Percentiles rank a stretch among this genome's conserved stretches.
These are phyloP conservation scores for Ustilago tritici DNA, from an alignment of 1,284 basidiomycete species.

Conservation along the genomic window DNA sequence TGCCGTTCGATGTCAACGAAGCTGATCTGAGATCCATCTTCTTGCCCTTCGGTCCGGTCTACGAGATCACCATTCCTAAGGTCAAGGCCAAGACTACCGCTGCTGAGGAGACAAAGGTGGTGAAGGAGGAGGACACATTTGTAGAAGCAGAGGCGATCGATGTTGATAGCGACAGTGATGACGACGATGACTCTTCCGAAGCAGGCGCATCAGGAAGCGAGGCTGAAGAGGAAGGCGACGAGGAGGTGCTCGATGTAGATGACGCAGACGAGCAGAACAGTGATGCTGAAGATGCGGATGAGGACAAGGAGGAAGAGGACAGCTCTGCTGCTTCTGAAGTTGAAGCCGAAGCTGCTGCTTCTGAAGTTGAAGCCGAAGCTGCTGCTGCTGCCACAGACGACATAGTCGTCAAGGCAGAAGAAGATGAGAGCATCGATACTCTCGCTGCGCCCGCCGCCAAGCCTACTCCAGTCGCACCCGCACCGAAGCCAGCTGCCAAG, in stretches of 20 bases:
- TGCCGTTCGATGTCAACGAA: slow-evolving; percentile 78
- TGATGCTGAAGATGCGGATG: not conserved
- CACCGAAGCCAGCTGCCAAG: slow-evolving; percentile 75
- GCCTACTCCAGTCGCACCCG: slow-evolving; percentile 32
- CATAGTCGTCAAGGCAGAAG: slow-evolving; percentile 46
- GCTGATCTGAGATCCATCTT: slow-evolving; percentile 89
- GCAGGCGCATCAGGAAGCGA: slow-evolving; percentile 19
- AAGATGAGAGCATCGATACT: slow-evolving; percentile 15
- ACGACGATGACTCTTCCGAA: slow-evolving; percentile 11
- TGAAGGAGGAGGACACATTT: slow-evolving; percentile 36
- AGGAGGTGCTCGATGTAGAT: slow-evolving; percentile 71
- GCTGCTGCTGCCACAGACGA: slow-evolving; percentile 80
- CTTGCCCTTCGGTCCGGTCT: slow-evolving; percentile 86
- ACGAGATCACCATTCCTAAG: slow-evolving; percentile 83
- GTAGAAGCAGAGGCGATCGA: slow-evolving; percentile 31
- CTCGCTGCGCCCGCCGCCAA: slow-evolving; percentile 3
- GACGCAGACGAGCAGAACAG: slow-evolving; percentile 65
- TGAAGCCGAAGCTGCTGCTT: slow-evolving; percentile 71
- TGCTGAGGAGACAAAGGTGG: slow-evolving; percentile 53
- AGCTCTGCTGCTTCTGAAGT: not conserved
- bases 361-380: not conserved
- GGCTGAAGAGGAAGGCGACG: slow-evolving; percentile 71
- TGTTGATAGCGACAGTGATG: slow-evolving; percentile 17
- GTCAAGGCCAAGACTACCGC: slow-evolving; percentile 33
- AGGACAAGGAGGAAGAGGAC: slow-evolving; percentile 68